These are phyloP conservation scores for Mycena metata DNA, from an alignment of 768 basidiomycete species.

Conservation along the genomic window DNA sequence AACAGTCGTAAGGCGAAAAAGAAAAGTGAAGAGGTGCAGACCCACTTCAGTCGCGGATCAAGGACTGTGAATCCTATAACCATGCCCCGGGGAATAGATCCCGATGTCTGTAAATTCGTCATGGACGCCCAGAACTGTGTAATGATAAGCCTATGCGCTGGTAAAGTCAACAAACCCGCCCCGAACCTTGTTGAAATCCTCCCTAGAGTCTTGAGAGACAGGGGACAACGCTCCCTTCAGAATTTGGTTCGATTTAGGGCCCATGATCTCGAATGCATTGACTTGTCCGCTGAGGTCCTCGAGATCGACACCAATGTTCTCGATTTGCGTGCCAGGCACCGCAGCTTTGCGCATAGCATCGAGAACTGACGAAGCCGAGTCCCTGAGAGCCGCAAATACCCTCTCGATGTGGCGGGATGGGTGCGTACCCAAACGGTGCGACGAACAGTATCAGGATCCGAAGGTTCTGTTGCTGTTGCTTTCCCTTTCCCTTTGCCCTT, in stretches of 20 bases:
- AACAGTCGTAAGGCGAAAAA: constrained; percentile 15
- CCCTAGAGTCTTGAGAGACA: constrained; percentile 59
- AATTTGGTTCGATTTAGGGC: constrained; percentile 85
- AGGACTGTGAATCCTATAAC: constrained; percentile 83
- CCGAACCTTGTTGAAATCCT: constrained; percentile 71
- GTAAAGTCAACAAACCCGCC: neutral
- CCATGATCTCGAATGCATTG: constrained; percentile 91
- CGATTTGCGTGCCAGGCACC: constrained; percentile 38
- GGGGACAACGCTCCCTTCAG: constrained; percentile 73
- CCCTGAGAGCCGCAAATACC: constrained; percentile 65
- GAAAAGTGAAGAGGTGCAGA: neutral
- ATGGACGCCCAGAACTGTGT: constrained; percentile 79
- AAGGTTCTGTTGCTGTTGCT: constrained; percentile 39
- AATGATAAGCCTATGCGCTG: constrained; percentile 12
- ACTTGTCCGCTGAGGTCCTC: constrained; percentile 78
- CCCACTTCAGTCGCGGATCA: constrained; percentile 90
- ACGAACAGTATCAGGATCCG: constrained; percentile 25
- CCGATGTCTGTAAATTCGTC: constrained; percentile 71
- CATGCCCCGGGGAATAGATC: constrained; percentile 79
- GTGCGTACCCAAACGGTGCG: constrained; percentile 81
- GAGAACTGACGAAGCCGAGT: constrained; percentile 64
- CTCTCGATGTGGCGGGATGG: constrained; percentile 80
- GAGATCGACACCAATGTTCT: constrained; percentile 67
- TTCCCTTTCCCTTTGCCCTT: constrained; percentile 50
- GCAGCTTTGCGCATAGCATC: constrained; percentile 48